Base-by-base conservation (phyloP, 2,329 filamentous ascomycete genomes). In the Gyromitra esculenta region DNA sequence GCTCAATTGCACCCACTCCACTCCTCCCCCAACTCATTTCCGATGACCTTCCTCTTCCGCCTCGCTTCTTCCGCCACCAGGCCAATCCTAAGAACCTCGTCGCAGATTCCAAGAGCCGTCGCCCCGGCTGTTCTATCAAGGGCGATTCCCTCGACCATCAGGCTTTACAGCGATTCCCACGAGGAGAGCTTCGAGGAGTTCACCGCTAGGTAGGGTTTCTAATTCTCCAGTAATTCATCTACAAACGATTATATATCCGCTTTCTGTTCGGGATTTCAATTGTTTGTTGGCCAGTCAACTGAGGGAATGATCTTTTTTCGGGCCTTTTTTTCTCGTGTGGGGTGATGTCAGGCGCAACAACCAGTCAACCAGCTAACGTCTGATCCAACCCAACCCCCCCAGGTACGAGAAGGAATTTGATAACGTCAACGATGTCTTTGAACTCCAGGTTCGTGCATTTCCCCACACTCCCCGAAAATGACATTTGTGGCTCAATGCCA, bases 351-450 rank as follows among this genome's bases (percentile, higher is more conserved):
- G 76, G 78, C 75, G 79, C 78, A 67, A 75, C 74, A 75, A 82
- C 79, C 64, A 54, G 63, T 50, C 60, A 48, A 45, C 52, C 65
- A 75, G 72, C 72, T 75, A 75, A 75, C 66, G 50, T 64, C 57
- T 31, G 50, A 75, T 65, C 37, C 65, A 50, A 48, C 65, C 70
- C 25, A 31, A 31, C 35, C 25, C 63, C 21, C 48, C 83, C 84
- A 99, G 96, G 87, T 99, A 97, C 84, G 96, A 99, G 90, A 97
- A 97, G 90, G 96, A 99, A 87, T 99, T 99, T 84, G 95, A 99
- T 79, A 86, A 87, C 83, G 96, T 99, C 81, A 93, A 98, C 87
- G 96, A 99, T 87, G 95, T 98, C 84, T 99, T 99, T 86, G 96
- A 99, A 91, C 93, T 99, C 84, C 94, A 97, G 93, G 94, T 97